Conservation (phyloP, 2,329 filamentous ascomycete species). For the Sclerotinia borealis region DNA sequence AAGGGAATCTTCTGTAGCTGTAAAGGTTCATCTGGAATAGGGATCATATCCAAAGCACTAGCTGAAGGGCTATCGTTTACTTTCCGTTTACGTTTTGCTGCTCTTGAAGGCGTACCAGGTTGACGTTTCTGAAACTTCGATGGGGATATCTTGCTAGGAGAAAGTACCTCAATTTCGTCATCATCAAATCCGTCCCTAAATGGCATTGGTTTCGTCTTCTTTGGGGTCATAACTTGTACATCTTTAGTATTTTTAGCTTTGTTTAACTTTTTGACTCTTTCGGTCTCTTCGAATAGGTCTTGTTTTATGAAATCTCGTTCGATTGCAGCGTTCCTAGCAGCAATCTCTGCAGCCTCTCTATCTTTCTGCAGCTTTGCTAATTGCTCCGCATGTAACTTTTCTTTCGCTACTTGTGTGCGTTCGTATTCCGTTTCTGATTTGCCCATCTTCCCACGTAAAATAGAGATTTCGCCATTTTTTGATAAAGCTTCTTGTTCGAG, state of each 20-base stretch:
- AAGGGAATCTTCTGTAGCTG: conserved; percentile 12
- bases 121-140: conserved; percentile 37
- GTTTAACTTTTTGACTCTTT: conserved; percentile 35
- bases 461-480: conserved; percentile 66
- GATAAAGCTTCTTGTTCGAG: conserved; percentile 52
- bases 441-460: conserved; percentile 65
- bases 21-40: conserved; percentile 18
- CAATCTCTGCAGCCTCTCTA: conserved; percentile 57
- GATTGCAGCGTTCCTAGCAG: conserved; percentile 59
- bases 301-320: conserved; percentile 68
- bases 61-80: conserved; percentile 57
- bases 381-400: conserved; percentile 59
- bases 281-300: conserved; percentile 58
- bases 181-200: conserved; percentile 70
- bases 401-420: conserved; percentile 53
- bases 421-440: conserved; percentile 57
- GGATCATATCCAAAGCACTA: conserved; percentile 41
- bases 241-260: conserved; percentile 39
- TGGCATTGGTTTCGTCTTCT: conserved; percentile 47
- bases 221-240: conserved; percentile 51
- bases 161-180: conserved; percentile 43
- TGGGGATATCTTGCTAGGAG: conserved; percentile 44
- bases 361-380: conserved; percentile 56
- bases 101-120: conserved; percentile 53
- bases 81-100: conserved; percentile 61